A percentile compares a stretch with the other conserved stretches of the same genome.
Conservation (phyloP, 108 stramenopile species). For the Skeletonema potamos region DNA sequence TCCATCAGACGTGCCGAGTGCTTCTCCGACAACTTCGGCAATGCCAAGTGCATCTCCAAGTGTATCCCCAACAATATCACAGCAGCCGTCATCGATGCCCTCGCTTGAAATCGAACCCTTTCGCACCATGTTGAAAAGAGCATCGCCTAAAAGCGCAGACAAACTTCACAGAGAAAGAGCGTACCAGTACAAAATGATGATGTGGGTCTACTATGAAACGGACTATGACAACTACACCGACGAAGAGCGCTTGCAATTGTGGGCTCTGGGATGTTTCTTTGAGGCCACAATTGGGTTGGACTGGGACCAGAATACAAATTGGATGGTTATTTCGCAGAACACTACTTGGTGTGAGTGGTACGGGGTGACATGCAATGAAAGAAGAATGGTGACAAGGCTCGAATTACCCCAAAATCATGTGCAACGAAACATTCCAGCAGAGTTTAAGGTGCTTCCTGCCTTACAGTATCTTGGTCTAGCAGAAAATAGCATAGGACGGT, state of each 20-base stretch:
- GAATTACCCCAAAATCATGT: neutral
- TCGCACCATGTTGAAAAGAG: neutral
- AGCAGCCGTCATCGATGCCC: neutral
- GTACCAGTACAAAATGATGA: neutral
- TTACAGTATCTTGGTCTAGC: slow-evolving; percentile 2
- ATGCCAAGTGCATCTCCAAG: neutral
- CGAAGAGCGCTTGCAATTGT: slow-evolving; percentile 1
- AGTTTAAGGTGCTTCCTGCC: neutral
- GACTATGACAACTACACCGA: slow-evolving; percentile 6
- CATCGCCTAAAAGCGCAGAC: neutral
- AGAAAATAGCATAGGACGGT: neutral
- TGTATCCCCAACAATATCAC: neutral
- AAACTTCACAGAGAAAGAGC: slow-evolving; percentile 1
- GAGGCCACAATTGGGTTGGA: neutral
- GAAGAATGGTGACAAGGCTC: neutral
- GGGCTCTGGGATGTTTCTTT: slow-evolving; percentile 1
- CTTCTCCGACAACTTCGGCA: neutral
- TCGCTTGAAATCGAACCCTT: slow-evolving; percentile 5
- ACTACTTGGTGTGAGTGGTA: neutral
- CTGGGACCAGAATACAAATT: neutral
- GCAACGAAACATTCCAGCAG: neutral
- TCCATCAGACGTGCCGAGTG: neutral
- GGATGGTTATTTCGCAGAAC: neutral
- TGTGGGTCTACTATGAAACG: neutral
- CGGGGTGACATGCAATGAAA: slow-evolving; percentile 2